Conservation (phyloP, 352 stramenopile species). For the Pythium rishiriense region DNA sequence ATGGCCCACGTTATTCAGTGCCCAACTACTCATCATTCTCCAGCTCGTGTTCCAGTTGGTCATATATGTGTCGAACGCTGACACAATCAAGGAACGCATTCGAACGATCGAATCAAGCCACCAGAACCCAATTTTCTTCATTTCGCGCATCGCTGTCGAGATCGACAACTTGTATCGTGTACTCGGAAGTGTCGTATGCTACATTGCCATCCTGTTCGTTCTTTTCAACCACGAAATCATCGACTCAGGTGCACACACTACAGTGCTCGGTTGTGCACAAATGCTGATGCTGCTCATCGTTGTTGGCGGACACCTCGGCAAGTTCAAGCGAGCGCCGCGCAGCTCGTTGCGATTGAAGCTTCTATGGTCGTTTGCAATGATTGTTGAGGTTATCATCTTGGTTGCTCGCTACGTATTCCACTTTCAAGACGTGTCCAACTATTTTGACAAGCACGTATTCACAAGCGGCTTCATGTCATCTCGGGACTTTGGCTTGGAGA, state of each 20-base stretch:
- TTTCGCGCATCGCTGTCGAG: conserved; percentile 70
- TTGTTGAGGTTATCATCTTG: conserved; percentile 70
- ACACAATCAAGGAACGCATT: conserved; percentile 67
- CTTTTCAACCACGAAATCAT: conserved; percentile 66
- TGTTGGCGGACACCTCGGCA: conserved; percentile 69
- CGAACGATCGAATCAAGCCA: conserved; percentile 53
- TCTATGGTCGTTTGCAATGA: conserved; percentile 74
- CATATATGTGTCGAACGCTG: conserved; percentile 76
- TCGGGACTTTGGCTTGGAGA: conserved; percentile 73
- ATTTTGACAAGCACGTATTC: conserved; percentile 68
- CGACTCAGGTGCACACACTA: conserved; percentile 56
- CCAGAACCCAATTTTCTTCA: conserved; percentile 77
- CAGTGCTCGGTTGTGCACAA: conserved; percentile 60
- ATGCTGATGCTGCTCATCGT: conserved; percentile 64
- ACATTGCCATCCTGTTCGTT: conserved; percentile 68
- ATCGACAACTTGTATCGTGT: conserved; percentile 80
- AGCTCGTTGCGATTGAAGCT: conserved; percentile 73
- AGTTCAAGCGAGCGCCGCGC: conserved; percentile 59
- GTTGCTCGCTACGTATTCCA: conserved; percentile 80
- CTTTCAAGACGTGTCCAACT: conserved; percentile 68
- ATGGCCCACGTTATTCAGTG: conserved; percentile 80
- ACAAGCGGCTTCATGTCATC: conserved; percentile 70
- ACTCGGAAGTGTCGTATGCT: conserved; percentile 62
- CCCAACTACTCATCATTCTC: conserved; percentile 82
- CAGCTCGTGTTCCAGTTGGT: conserved; percentile 86